Conservation (phyloP, 805 yeast genomes). For the Cyberlindnera petersonii region DNA sequence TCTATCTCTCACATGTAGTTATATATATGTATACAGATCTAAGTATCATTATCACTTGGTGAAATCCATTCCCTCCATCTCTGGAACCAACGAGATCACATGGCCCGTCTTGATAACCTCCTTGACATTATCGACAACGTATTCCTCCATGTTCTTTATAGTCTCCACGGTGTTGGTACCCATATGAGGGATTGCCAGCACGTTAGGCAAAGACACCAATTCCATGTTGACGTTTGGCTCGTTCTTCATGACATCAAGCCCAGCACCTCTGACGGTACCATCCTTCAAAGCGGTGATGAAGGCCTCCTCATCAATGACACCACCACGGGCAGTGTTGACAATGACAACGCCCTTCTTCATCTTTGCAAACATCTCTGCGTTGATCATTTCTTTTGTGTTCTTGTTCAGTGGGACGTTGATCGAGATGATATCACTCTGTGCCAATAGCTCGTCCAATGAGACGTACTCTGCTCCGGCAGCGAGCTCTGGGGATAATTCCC, state of each 20-base stretch:
- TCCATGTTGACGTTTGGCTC: conserved; percentile 73
- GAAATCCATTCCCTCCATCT: conserved; percentile 38
- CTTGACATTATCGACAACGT: conserved; percentile 64
- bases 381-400: conserved; percentile 65
- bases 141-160: conserved; percentile 73
- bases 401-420: conserved; percentile 75
- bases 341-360: conserved; percentile 76
- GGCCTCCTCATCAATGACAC: conserved; percentile 66
- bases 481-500: conserved; percentile 49
- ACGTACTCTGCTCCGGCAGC: conserved; percentile 73
- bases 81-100: conserved; percentile 79
- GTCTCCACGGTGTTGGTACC: conserved; percentile 81
- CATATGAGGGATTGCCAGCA: conserved; percentile 82
- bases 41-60: too few species aligned
- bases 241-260: conserved; percentile 70
- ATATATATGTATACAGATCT: too few species aligned
- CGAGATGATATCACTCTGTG: conserved; percentile 63
- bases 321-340: conserved; percentile 87
- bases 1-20: too few species aligned
- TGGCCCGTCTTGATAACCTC: conserved; percentile 60
- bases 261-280: conserved; percentile 66
- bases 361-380: conserved; percentile 53
- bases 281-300: conserved; percentile 50
- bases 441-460: conserved; percentile 61
- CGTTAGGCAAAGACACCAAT: conserved; percentile 57